Conservation (phyloP, 257 asterid genomes). For the Paraleonurus japonicus region DNA sequence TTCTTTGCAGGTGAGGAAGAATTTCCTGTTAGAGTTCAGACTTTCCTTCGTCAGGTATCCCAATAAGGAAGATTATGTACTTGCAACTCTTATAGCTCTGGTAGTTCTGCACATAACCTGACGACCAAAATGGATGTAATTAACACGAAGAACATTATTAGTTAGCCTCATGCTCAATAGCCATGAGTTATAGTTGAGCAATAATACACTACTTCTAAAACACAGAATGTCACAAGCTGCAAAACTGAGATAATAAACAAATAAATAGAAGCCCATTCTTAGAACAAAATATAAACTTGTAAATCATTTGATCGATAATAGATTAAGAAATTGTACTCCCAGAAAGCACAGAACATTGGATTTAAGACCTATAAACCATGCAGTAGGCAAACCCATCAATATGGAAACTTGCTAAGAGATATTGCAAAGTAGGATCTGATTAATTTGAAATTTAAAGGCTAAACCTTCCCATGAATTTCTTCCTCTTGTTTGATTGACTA, state of each 20-base stretch:
- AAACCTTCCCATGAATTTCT: slow-evolving; percentile 3
- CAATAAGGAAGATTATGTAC: slow-evolving; percentile 3
- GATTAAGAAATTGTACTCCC: neutral
- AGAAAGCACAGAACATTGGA: neutral
- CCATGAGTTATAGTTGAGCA: neutral
- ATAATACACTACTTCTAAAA: neutral
- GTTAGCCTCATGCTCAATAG: neutral
- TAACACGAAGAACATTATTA: neutral
- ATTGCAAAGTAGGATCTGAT: neutral
- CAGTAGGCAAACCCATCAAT: neutral
- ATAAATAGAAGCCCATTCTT: neutral
- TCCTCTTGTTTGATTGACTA: neutral
- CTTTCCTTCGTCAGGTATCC: neutral
- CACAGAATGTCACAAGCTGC: neutral
- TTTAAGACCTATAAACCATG: neutral
- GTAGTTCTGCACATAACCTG: slow-evolving; percentile 42
- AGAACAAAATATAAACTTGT: neutral
- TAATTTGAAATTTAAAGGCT: neutral
- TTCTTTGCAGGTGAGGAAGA: neutral
- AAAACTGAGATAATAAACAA: neutral
- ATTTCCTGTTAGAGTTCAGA: neutral
- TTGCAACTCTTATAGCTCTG: slow-evolving; percentile 28
- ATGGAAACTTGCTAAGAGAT: neutral
- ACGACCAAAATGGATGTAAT: slow-evolving; percentile 7
- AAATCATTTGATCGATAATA: neutral